A percentile compares a stretch with the other conserved stretches of the same genome.
Evolutionary conservation across 2,329 filamentous ascomycete species (phyloP).

Genomic region (Escovopsis weberi): DNA sequence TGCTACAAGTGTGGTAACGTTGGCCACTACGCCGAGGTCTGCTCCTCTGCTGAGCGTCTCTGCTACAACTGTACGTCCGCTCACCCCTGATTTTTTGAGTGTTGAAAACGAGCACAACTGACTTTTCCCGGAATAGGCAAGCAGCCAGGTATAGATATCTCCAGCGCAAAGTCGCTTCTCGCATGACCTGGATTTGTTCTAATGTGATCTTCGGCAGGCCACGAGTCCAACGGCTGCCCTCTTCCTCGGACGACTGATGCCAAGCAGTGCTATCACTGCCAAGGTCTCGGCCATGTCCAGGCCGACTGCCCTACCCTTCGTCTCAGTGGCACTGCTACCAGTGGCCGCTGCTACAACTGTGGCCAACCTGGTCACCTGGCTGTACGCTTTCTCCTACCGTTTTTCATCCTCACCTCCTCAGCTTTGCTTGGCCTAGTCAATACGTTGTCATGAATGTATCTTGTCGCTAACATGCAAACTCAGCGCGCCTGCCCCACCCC

Average conservation of each 20-base stretch:
- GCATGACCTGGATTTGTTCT: background rate
- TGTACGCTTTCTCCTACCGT: constrained; percentile 33
- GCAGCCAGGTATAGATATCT: constrained; percentile 47
- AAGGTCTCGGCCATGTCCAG: constrained; percentile 95
- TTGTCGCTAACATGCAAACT: background rate
- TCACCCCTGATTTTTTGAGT: background rate
- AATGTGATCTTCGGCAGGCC: constrained; percentile 32
- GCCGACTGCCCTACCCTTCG: constrained; percentile 96
- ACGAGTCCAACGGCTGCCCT: constrained; percentile 96
- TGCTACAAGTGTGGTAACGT: constrained; percentile 78
- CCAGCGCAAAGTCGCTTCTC: background rate
- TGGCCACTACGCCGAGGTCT: constrained; percentile 75
- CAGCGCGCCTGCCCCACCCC: constrained; percentile 75
- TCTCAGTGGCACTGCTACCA: constrained; percentile 65
- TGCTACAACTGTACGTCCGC: constrained; percentile 92
- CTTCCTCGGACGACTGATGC: constrained; percentile 93
- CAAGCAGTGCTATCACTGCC: constrained; percentile 99
- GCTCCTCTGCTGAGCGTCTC: constrained; percentile 92
- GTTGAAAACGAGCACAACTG: constrained; percentile 6
- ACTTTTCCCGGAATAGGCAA: constrained; percentile 40
- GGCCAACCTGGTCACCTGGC: constrained; percentile 86
- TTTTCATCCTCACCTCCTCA: too few species aligned
- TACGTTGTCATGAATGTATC: too few species aligned
- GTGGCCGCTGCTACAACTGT: constrained; percentile 93
- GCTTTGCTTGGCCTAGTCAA: too few species aligned